Evolutionary conservation across 352 stramenopile genomes (phyloP), one percentile per base, ranked within the genome.

Genomic region (Pythium dissotocum): DNA sequence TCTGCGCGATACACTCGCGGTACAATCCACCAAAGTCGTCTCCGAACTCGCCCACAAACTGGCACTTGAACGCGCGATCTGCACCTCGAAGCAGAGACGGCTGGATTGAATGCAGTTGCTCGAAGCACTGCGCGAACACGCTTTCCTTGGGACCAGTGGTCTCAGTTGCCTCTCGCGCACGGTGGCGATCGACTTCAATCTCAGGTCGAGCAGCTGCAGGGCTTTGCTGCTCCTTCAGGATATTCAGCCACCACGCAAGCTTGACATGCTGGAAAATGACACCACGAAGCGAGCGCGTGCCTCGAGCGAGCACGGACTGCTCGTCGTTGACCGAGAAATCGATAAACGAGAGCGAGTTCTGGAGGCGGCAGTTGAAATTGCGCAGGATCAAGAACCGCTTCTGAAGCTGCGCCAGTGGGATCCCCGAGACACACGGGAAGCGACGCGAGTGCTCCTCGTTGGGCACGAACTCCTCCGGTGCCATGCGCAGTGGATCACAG

Each of bases 21-120:
- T 97, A 97, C 21, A 96, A 70, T 0, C 91, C 91, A 18, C 90
- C 91, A 69, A 96, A 96, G 58, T 97, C 91, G 53, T 97, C 89
- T 4, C 87, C 90, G 70, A 94, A 95, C 69, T 98, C 90, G 2
- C 90, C 91, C 3, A 96, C 89, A 54, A 97, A 97, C 61, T 97
- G 85, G 58, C 87, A 96, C 69, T 97, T 96, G 76, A 97, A 98
- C 13, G 95, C 80, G 30, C 94, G 89, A 24, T 96, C 91, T 2
- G 83, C 77, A 1, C 90, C 87, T 24, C 92, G 80, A 38, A 97
- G 67, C 10, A 96, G 72, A 9, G 88, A 91, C n/a, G 91, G 90
- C 62, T 96, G 88, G 18, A 96, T 79, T 3, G 70, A 54, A 55
- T 97, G 90, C 9, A 97, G 72, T 52, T 97, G 91, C 14, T 89